These are phyloP conservation scores for Talaromyces sp. DNA, from an alignment of 2,329 filamentous ascomycete genomes.

Conservation along the genomic window DNA sequence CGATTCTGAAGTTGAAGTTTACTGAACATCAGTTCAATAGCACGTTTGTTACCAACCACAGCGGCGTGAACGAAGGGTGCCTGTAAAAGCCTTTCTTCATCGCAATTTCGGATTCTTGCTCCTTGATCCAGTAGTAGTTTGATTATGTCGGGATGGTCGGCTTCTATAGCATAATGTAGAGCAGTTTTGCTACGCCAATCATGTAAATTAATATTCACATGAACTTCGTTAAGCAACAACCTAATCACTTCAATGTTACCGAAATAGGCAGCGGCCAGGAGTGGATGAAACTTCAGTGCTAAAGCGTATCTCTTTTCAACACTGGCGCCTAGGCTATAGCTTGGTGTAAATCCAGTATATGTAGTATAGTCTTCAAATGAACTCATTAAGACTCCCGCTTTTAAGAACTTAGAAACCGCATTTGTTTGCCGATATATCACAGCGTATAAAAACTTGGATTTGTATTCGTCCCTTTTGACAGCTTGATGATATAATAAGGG, in stretches of 20 bases:
- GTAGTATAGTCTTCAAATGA: not conserved
- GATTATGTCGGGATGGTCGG: not conserved
- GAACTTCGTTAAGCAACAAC: not conserved
- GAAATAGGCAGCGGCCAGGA: slow-evolving; percentile 1
- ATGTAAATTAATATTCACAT: not conserved
- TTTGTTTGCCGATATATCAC: not conserved
- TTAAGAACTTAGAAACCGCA: slow-evolving; percentile 1
- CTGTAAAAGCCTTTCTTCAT: not conserved
- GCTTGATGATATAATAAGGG: not conserved
- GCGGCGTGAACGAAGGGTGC: not conserved
- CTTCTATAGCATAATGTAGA: slow-evolving; percentile 3
- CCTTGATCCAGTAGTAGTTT: slow-evolving; percentile 2
- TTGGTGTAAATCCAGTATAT: not conserved
- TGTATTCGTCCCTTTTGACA: not conserved
- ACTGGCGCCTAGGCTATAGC: not conserved
- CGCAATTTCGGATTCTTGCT: not conserved
- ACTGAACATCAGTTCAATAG: slow-evolving; percentile 1
- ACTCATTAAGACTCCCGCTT: not conserved
- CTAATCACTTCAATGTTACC: not conserved
- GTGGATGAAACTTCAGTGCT: not conserved
- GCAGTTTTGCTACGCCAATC: not conserved
- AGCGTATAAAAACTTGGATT: not conserved
- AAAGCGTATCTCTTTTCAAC: not conserved
- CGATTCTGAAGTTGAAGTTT: slow-evolving; percentile 2
- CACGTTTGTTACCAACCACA: not conserved